A percentile compares a stretch with the other conserved stretches of the same genome.
Conservation (phyloP, 148 eudicot genomes). For the Selenicereus undatus region DNA sequence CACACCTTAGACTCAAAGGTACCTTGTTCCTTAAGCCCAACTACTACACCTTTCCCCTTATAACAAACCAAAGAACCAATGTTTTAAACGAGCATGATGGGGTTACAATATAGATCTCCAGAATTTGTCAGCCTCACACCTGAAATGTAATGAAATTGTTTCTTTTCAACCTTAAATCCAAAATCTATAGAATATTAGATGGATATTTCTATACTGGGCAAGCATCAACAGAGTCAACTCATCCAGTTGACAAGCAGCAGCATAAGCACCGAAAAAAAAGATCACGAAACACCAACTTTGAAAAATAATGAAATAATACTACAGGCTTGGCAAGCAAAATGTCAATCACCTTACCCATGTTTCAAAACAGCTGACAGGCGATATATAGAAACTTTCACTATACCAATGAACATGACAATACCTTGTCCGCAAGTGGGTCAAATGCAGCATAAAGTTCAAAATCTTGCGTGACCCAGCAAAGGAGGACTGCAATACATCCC, state of each 20-base stretch:
- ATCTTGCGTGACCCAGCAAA: slow-evolving; percentile 97
- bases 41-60: background rate
- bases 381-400: background rate
- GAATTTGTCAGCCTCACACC: background rate
- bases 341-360: background rate
- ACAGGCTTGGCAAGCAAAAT: slow-evolving; percentile 1
- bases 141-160: background rate
- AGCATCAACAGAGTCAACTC: background rate
- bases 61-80: background rate
- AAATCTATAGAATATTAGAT: background rate
- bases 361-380: background rate
- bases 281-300: background rate
- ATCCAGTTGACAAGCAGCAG: slow-evolving; percentile 9
- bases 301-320: background rate
- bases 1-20: background rate
- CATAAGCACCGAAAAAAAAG: background rate
- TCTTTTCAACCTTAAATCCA: background rate
- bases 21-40: background rate
- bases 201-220: background rate
- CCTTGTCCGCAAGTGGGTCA: slow-evolving; percentile 99
- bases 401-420: slow-evolving; percentile 20
- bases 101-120: background rate
- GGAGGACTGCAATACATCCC: slow-evolving; percentile 58
- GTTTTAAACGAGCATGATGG: background rate
- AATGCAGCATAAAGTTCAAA: slow-evolving; percentile 97